These are phyloP conservation scores for Saccharomycopsis synnaedendra DNA, from an alignment of 805 yeast genomes.

Conservation along the genomic window DNA sequence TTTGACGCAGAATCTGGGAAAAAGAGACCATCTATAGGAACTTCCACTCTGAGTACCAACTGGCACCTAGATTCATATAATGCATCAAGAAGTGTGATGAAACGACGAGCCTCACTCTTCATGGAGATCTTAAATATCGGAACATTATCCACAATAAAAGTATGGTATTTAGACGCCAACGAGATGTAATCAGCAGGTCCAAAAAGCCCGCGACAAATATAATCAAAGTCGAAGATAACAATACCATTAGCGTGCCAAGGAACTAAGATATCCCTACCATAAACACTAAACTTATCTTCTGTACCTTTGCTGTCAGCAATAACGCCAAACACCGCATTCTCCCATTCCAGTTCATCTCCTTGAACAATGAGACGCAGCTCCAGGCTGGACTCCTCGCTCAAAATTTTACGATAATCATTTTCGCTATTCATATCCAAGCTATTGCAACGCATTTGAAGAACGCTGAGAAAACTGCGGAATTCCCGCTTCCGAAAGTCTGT, in stretches of 20 bases:
- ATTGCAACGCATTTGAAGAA: conserved; percentile 48
- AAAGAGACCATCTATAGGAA: conserved; percentile 39
- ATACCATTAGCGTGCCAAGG: conserved; percentile 32
- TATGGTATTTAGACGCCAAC: conserved; percentile 45
- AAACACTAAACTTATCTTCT: conserved; percentile 32
- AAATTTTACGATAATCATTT: conserved; percentile 40
- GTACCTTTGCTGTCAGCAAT: conserved; percentile 2
- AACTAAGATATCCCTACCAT: conserved; percentile 40
- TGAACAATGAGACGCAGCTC: neutral
- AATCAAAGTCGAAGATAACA: conserved; percentile 39
- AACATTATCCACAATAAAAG: conserved; percentile 46
- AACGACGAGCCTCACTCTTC: conserved; percentile 60
- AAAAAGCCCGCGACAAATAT: conserved; percentile 43
- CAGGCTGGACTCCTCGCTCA: conserved; percentile 9
- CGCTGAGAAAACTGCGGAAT: conserved; percentile 43
- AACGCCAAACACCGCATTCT: neutral
- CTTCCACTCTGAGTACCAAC: conserved; percentile 40
- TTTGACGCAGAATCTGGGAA: conserved; percentile 40
- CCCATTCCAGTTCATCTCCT: conserved; percentile 8
- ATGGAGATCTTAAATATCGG: conserved; percentile 44
- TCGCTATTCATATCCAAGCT: conserved; percentile 50
- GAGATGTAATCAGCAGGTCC: conserved; percentile 66
- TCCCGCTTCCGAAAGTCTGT: conserved; percentile 50
- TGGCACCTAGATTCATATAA: conserved; percentile 58
- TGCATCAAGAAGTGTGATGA: conserved; percentile 59